Conservation (phyloP, 2,329 filamentous ascomycete genomes). For the Trichothecium roseum region DNA sequence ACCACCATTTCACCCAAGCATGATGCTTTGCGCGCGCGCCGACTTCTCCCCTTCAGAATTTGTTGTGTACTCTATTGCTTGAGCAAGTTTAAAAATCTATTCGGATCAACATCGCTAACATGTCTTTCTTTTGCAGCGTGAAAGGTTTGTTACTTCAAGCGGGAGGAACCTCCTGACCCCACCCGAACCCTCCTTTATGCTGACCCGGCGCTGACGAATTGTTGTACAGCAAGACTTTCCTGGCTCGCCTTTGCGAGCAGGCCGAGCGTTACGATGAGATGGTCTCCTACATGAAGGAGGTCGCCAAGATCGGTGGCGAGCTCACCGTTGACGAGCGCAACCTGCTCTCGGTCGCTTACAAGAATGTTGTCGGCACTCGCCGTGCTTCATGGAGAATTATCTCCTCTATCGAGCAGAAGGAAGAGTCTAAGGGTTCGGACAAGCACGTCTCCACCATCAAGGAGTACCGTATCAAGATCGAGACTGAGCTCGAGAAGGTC, state of each 20-base stretch:
- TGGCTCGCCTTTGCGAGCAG: slow-evolving; percentile 99
- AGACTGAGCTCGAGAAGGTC: slow-evolving; percentile 92
- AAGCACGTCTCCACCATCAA: slow-evolving; percentile 91
- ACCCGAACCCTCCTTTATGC: slow-evolving; percentile 1
- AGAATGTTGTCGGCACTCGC: slow-evolving; percentile 97
- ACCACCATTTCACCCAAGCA: slow-evolving; percentile 2
- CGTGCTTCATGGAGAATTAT: slow-evolving; percentile 99
- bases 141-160: slow-evolving; percentile 44
- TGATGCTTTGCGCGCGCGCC: slow-evolving; percentile 1
- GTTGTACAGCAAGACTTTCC: slow-evolving; percentile 85
- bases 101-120: slow-evolving; percentile 18
- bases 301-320: slow-evolving; percentile 76
- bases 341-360: slow-evolving; percentile 97
- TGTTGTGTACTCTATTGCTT: slow-evolving; percentile 4
- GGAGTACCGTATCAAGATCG: slow-evolving; percentile 97
- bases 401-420: slow-evolving; percentile 99
- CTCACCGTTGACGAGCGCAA: slow-evolving; percentile 96
- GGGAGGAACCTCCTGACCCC: slow-evolving; percentile 8
- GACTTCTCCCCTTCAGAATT: slow-evolving; percentile 3
- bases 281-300: slow-evolving; percentile 99
- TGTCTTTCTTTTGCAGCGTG: slow-evolving; percentile 42
- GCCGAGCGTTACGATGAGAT: slow-evolving; percentile 99
- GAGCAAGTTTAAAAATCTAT: slow-evolving; percentile 5
- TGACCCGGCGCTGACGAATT: slow-evolving; percentile 14
- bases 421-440: slow-evolving; percentile 96